Conservation (phyloP, 306 rosid species). For the Vicia faba region DNA sequence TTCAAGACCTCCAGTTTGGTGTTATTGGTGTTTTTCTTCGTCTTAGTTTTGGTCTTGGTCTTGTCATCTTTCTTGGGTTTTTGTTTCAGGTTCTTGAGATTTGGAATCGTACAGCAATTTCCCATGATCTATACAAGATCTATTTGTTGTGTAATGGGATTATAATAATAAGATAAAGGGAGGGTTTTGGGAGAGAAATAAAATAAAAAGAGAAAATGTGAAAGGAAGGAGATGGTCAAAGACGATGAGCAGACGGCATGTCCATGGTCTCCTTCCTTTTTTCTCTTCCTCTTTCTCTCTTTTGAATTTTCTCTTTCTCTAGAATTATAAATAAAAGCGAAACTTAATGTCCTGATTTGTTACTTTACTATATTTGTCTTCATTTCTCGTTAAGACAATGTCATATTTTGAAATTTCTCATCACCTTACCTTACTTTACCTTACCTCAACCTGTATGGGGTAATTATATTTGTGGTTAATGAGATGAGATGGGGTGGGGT, state of each 20-base stretch:
- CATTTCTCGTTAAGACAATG: not conserved
- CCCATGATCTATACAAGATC: too few species aligned
- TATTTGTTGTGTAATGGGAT: too few species aligned
- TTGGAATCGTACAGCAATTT: slow-evolving; percentile 61
- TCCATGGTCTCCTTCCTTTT: slow-evolving; percentile 15
- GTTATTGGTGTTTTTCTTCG: slow-evolving; percentile 34
- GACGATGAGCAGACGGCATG: slow-evolving; percentile 9
- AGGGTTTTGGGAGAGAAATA: slow-evolving; percentile 7
- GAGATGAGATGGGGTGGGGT: not conserved
- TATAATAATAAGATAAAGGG: too few species aligned
- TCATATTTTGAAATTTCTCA: not conserved
- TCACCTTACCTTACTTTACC: too few species aligned
- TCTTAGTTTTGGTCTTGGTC: slow-evolving; percentile 28
- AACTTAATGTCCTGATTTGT: not conserved
- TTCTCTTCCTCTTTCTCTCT: not conserved
- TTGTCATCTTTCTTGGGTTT: slow-evolving; percentile 47
- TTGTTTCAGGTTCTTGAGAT: not conserved
- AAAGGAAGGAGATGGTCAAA: slow-evolving; percentile 43
- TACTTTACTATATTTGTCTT: slow-evolving; percentile 27
- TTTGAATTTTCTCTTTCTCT: not conserved
- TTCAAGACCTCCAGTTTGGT: slow-evolving; percentile 57
- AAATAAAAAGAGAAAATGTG: not conserved
- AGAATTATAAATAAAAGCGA: not conserved
- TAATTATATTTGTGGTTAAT: not conserved
- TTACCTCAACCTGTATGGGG: not conserved